Conservation (phyloP, 2,329 filamentous ascomycete genomes). For the Fusarium tjaetaba region DNA sequence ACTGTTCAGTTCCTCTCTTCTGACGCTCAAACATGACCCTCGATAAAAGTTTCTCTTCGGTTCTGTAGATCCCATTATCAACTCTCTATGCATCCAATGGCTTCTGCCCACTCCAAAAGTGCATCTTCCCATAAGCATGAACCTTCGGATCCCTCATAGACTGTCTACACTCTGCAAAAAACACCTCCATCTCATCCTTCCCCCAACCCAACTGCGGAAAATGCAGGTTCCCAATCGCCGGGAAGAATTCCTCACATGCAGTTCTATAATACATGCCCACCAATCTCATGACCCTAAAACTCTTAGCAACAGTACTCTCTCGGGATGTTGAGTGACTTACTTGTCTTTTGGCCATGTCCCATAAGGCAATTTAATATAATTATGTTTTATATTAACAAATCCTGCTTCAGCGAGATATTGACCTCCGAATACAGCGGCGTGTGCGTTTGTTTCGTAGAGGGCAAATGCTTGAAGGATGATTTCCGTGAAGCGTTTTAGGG, state of each 20-base stretch:
- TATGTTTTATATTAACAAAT: conserved; percentile 52
- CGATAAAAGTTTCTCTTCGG: neutral
- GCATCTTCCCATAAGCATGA: conserved; percentile 52
- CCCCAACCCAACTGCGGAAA: conserved; percentile 52
- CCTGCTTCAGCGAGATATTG: conserved; percentile 52
- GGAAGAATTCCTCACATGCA: conserved; percentile 54
- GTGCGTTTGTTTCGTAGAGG: conserved; percentile 50
- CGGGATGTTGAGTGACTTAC: conserved; percentile 4
- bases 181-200: conserved; percentile 46
- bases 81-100: conserved; percentile 35
- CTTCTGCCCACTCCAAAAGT: conserved; percentile 56
- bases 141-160: conserved; percentile 47
- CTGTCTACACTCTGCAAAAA: conserved; percentile 45
- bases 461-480: conserved; percentile 50
- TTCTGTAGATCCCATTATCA: neutral
- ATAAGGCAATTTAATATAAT: conserved; percentile 55
- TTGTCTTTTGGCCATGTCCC: conserved; percentile 59
- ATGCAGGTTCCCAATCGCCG: conserved; percentile 53
- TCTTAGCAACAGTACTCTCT: neutral
- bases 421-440: conserved; percentile 51
- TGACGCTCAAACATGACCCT: too few species aligned
- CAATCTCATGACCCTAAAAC: conserved; percentile 48
- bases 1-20: neutral
- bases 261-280: conserved; percentile 55
- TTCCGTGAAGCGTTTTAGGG: conserved; percentile 49